These are phyloP conservation scores for Lachnellula willkommii DNA, from an alignment of 2,329 filamentous ascomycete genomes.

Conservation along the genomic window DNA sequence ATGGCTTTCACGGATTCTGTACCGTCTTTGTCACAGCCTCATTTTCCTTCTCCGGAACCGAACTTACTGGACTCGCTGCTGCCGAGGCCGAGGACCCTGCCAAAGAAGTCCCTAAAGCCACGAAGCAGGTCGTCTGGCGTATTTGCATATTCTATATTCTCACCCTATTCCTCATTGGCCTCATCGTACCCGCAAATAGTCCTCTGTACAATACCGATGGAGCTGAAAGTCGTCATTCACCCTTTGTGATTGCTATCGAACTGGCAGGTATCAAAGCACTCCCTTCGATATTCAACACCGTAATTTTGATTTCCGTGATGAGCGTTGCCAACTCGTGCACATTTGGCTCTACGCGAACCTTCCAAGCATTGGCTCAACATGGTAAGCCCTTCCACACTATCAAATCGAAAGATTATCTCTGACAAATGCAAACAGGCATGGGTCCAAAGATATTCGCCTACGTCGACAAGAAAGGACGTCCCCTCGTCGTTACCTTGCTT, in stretches of 20 bases:
- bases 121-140: conserved; percentile 51
- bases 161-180: conserved; percentile 46
- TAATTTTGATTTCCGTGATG: conserved; percentile 54
- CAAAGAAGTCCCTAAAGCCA: conserved; percentile 44
- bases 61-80: conserved; percentile 48
- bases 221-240: conserved; percentile 36
- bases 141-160: conserved; percentile 49
- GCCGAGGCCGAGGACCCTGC: conserved; percentile 46
- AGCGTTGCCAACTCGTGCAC: conserved; percentile 55
- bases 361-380: conserved; percentile 54
- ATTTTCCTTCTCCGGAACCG: conserved; percentile 48
- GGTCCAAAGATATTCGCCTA: conserved; percentile 53
- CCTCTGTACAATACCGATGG: conserved; percentile 9
- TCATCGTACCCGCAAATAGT: conserved; percentile 37
- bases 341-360: conserved; percentile 54
- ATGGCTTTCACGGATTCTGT: conserved; percentile 47
- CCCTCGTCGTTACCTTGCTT: conserved; percentile 43
- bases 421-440: conserved; percentile 36
- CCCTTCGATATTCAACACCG: conserved; percentile 53
- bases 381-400: neutral
- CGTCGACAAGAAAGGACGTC: conserved; percentile 53
- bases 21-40: conserved; percentile 48
- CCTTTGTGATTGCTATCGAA: conserved; percentile 54
- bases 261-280: conserved; percentile 48
- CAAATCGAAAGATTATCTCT: neutral